These are phyloP conservation scores for Sordaria brevicollis DNA, from an alignment of 495 filamentous ascomycete species.

Conservation along the genomic window DNA sequence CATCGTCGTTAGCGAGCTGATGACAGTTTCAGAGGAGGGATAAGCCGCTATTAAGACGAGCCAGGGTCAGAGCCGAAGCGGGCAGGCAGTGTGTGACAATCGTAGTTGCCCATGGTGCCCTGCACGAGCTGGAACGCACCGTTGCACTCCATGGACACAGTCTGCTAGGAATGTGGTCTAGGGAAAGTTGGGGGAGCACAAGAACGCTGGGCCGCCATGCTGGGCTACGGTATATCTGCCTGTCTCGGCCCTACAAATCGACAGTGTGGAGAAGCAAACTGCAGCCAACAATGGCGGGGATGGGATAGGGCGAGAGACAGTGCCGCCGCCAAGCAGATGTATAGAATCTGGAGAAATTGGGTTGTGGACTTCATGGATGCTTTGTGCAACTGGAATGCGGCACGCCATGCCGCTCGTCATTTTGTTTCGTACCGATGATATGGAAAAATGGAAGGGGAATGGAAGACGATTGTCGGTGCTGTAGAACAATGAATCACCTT, in stretches of 20 bases:
- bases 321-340: conserved; percentile 3
- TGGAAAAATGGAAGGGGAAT: background rate
- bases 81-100: background rate
- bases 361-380: background rate
- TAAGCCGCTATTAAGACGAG: background rate
- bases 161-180: background rate
- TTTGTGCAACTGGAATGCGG: background rate
- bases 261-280: background rate
- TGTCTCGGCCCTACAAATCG: background rate
- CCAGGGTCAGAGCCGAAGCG: background rate
- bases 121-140: background rate
- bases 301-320: background rate
- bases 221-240: background rate
- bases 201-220: background rate
- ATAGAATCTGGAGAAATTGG: background rate
- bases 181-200: background rate
- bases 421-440: background rate
- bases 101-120: background rate
- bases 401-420: background rate
- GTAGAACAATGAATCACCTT: background rate
- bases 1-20: background rate
- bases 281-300: conserved; percentile 1
- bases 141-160: background rate
- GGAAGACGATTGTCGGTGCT: background rate
- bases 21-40: background rate